Evolutionary conservation across 2,329 filamentous ascomycete genomes (phyloP), one percentile per base, ranked within the genome.

Genomic region (Botryotinia calthae): DNA sequence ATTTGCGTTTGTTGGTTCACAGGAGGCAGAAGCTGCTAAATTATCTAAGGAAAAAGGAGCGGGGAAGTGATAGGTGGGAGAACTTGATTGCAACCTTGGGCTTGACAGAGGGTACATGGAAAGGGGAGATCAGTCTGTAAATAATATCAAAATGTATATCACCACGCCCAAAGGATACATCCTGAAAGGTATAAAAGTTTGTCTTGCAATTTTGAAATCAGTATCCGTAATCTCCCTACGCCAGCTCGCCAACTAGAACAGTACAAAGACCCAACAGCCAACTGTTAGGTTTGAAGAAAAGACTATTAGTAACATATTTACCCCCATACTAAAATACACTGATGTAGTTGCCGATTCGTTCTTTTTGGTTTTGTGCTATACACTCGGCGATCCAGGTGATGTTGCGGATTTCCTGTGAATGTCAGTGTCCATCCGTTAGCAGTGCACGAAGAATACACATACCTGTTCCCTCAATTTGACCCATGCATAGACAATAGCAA

Each of bases 361-460:
- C 96, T 86, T 99, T 99, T 84, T 99, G 96, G 86, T 97, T 98
- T 85, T 99, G 96, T 72, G 96, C 96, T 88, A 99, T 99, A 85
- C 96, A 99, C 84, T 99, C 96, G 34, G 96, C 92, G 83, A 99
- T 99, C 96, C 96, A 99, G 69, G 96, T 98, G 81, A 99, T 97
- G 84, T 99, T 99, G 77, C 96, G 93, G 79, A 98, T 98, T 92
- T 99, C 96, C 95, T 98, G 75, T 31, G 5, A 31, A 7, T 40
- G 79, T 86, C 79, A 84, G 81, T 71, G 70, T 56, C 71, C 48
- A 44, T 58, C 42, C 34, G 40, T 10, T n/a, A 28, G n/a, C 6
- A 20, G 42, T n/a, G 64, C 28, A 48, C 58, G 25, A 7, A 51
- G 22, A 31, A 31, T 66, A 56, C 54, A 82, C 90, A 82, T 84